These are phyloP conservation scores for Clavariopsis aquatica DNA, from an alignment of 495 filamentous ascomycete species.

Conservation along the genomic window DNA sequence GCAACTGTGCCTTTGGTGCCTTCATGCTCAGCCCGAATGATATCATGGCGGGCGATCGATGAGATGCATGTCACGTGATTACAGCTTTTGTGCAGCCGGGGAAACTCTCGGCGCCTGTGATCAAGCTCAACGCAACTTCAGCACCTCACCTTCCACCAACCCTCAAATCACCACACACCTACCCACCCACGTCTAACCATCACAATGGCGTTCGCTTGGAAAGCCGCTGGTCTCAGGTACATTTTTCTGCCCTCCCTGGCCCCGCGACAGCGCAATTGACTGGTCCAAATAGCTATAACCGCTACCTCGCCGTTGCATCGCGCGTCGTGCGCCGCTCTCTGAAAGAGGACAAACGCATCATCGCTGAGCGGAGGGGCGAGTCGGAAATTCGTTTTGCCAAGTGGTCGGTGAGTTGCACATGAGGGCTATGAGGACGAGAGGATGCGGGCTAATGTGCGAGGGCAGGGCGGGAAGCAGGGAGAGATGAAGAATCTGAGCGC, in stretches of 20 bases:
- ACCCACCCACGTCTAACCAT: conserved; percentile 48
- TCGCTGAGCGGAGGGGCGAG: conserved; percentile 85
- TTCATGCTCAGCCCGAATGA: too few relatives aligned
- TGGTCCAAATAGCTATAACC: conserved; percentile 73
- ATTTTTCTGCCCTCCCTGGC: conserved; percentile 10
- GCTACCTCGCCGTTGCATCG: conserved; percentile 73
- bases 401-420: conserved; percentile 91
- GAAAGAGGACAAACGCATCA: conserved; percentile 85
- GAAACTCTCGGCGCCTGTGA: conserved; percentile 13
- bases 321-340: conserved; percentile 85
- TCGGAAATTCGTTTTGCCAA: conserved; percentile 91
- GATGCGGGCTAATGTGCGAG: conserved; percentile 11
- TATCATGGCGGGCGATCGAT: too few relatives aligned
- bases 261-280: conserved; percentile 9
- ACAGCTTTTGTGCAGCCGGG: background rate
- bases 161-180: conserved; percentile 25
- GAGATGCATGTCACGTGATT: conserved; percentile 1
- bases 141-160: conserved; percentile 41
- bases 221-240: conserved; percentile 95
- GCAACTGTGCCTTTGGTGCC: too few relatives aligned
- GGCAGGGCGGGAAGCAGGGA: conserved; percentile 93
- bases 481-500: conserved; percentile 72
- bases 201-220: conserved; percentile 98
- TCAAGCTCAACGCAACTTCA: conserved; percentile 5
- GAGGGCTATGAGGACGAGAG: conserved; percentile 15